Percentiles rank a stretch among this genome's conserved stretches.
These are phyloP conservation scores for grape (Vitis vinifera) DNA, from an alignment of 164 flowering plant species.

Conservation along the genomic window ASM3070453v1 NC_081810.1:8022501-8023000, in stretches of 20 bases:
- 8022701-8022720: constrained; percentile 78
- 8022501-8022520: constrained; percentile 56
- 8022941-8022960: constrained; percentile 19
- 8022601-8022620: constrained; percentile 82
- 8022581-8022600: constrained; percentile 74
- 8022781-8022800: constrained; percentile 39
- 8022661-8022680: constrained; percentile 57
- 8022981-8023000: constrained; percentile 28
- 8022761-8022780: constrained; percentile 43
- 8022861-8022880: constrained; percentile 37
- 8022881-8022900: constrained; percentile 56
- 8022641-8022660: constrained; percentile 33
- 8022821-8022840: constrained; percentile 25
- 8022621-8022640: constrained; percentile 63
- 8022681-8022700: constrained; percentile 63
- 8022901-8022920: constrained; percentile 52
- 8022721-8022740: constrained; percentile 75
- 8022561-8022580: constrained; percentile 63
- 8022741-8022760: constrained; percentile 57
- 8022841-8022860: constrained; percentile 62
- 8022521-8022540: constrained; percentile 68
- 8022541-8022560: constrained; percentile 54
- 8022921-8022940: constrained; percentile 37
- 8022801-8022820: background rate
- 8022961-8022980: constrained; percentile 72